These are phyloP conservation scores for Neurospora intermedia DNA, from an alignment of 495 filamentous ascomycete species.

Conservation along the genomic window DNA sequence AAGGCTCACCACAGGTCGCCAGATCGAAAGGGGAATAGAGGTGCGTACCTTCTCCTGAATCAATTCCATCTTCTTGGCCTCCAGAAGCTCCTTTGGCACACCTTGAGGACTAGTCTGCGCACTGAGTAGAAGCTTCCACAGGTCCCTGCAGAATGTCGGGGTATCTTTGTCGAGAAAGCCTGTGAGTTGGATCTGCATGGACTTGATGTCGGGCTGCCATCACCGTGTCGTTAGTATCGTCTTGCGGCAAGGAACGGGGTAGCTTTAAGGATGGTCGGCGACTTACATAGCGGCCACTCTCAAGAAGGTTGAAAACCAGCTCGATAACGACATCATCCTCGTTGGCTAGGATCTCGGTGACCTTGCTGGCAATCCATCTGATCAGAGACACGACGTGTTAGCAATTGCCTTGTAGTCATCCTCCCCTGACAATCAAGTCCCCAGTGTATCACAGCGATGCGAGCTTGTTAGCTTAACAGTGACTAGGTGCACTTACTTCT, in stretches of 20 bases:
- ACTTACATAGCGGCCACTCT: conserved; percentile 69
- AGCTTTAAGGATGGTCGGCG: neutral
- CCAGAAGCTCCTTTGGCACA: conserved; percentile 86
- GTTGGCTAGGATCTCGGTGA: conserved; percentile 74
- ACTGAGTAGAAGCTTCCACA: conserved; percentile 86
- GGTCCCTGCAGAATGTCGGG: conserved; percentile 78
- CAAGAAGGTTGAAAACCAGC: conserved; percentile 80
- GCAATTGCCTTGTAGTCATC: neutral
- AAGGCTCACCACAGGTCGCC: neutral
- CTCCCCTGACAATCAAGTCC: neutral
- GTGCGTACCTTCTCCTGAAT: conserved; percentile 76
- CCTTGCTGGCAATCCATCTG: conserved; percentile 86
- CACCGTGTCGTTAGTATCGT: neutral
- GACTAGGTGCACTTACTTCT: conserved; percentile 53
- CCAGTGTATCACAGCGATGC: neutral
- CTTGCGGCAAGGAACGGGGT: neutral
- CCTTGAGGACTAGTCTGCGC: conserved; percentile 81
- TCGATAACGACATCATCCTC: conserved; percentile 96
- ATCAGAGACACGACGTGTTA: conserved; percentile 6
- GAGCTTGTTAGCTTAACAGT: neutral
- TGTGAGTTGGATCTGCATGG: conserved; percentile 83
- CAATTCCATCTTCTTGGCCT: conserved; percentile 90
- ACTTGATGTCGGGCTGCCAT: conserved; percentile 82
- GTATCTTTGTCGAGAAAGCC: conserved; percentile 95
- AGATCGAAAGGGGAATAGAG: neutral